These are phyloP conservation scores for Pythium plurisporium DNA, from an alignment of 352 stramenopile genomes.

Conservation along the genomic window DNA sequence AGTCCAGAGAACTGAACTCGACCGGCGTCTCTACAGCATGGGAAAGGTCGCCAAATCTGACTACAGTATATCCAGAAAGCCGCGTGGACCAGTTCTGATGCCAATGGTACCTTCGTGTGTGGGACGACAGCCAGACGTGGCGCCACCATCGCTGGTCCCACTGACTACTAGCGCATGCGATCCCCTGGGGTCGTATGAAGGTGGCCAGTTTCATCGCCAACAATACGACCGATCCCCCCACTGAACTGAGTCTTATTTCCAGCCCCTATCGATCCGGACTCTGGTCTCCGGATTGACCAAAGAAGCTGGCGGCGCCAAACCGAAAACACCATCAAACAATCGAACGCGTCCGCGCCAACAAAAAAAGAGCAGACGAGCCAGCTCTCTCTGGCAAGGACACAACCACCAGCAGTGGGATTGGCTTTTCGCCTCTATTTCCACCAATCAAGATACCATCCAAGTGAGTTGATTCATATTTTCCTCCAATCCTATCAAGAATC, in stretches of 20 bases:
- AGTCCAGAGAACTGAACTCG: too few species aligned
- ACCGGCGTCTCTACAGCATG: neutral
- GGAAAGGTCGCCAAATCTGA: neutral
- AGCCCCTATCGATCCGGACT: too few species aligned
- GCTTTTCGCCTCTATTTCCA: too few species aligned
- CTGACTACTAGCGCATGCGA: constrained; percentile 2
- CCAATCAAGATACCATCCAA: constrained; percentile 4
- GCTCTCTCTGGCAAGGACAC: neutral
- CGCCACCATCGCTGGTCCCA: too few species aligned
- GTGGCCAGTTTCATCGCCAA: constrained; percentile 3
- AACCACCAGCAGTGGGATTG: neutral
- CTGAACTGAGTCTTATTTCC: too few species aligned
- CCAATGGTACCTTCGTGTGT: too few species aligned
- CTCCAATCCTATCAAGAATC: neutral
- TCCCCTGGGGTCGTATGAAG: neutral
- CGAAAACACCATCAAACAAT: neutral
- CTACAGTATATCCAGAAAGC: too few species aligned
- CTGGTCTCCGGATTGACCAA: too few species aligned
- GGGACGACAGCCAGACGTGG: too few species aligned
- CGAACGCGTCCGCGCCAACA: constrained; percentile 11
- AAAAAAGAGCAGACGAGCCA: constrained; percentile 18
- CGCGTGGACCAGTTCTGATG: too few species aligned
- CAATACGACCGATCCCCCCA: constrained; percentile 6
- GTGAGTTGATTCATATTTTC: neutral
- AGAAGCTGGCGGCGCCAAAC: neutral